phyloP scores from a whole-genome alignment of 495 filamentous ascomycete species.

The Platismatia glauca region DNA sequence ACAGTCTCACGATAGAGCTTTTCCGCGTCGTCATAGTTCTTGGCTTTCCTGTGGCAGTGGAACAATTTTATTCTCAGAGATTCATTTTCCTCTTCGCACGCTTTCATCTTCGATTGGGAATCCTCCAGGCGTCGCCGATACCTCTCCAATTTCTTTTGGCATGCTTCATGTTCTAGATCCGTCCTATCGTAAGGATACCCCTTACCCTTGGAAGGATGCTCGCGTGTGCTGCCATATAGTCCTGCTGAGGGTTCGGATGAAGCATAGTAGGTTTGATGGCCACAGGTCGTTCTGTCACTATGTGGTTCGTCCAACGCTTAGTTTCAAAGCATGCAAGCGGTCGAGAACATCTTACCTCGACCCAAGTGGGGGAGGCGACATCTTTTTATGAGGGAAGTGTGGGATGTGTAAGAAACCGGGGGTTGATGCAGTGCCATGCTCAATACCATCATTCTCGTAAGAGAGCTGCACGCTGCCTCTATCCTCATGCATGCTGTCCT shows the following conservation, averaged over 20 bases:
- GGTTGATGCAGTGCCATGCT: not conserved
- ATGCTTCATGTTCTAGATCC: not conserved
- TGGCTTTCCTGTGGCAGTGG: not conserved
- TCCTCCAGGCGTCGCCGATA: not conserved
- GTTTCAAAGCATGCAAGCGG: not conserved
- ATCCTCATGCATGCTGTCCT: no score
- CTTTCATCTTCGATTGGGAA: not conserved
- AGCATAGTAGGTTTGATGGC: not conserved
- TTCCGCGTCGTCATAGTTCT: not conserved
- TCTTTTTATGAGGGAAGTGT: not conserved
- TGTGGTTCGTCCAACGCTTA: not conserved
- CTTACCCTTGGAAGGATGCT: not conserved
- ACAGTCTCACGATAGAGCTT: not conserved
- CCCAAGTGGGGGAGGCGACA: not conserved
- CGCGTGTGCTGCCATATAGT: not conserved
- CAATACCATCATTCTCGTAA: not conserved
- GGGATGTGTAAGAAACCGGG: not conserved
- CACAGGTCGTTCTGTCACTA: not conserved
- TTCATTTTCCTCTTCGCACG: not conserved
- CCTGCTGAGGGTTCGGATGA: not conserved
- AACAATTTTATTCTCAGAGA: not conserved
- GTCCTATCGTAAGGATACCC: not conserved
- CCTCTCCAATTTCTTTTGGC: not conserved
- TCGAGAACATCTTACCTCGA: not conserved
- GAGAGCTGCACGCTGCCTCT: not conserved